phyloP scores from a whole-genome alignment of 805 yeast genomes.

The Naumovozyma castellii region DNA sequence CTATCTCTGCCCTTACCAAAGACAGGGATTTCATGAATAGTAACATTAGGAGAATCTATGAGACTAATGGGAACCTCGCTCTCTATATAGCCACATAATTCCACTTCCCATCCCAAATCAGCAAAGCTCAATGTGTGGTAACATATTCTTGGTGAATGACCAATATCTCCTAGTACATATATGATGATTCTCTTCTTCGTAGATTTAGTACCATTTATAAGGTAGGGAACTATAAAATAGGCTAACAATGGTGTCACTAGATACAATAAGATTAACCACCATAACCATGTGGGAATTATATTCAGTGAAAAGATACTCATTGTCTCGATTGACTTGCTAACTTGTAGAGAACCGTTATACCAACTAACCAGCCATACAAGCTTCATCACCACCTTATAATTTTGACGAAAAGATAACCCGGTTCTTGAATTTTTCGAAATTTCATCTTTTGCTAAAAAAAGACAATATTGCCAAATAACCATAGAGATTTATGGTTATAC shows the following conservation, averaged over 20 bases:
- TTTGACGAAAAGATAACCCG: not conserved
- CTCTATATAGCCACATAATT: conserved; percentile 74
- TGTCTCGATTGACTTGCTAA: not conserved
- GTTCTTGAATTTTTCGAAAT: not conserved
- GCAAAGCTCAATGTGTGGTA: conserved; percentile 80
- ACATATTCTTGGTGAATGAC: conserved; percentile 90
- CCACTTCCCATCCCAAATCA: conserved; percentile 60
- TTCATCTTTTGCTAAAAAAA: too few species aligned
- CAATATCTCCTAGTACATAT: conserved; percentile 84
- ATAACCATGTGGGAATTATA: conserved; percentile 5
- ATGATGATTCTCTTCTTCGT: conserved; percentile 52
- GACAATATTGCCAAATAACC: too few species aligned
- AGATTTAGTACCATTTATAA: conserved; percentile 29
- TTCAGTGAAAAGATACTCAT: not conserved
- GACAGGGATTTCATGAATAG: conserved; percentile 34
- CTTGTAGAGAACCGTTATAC: not conserved
- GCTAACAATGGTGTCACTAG: conserved; percentile 31
- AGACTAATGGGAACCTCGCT: conserved; percentile 44
- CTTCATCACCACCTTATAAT: too few species aligned
- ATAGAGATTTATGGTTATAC: too few species aligned
- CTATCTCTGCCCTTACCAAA: not conserved
- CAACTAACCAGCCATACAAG: too few species aligned
- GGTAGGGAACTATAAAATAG: conserved; percentile 29
- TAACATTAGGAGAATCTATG: conserved; percentile 41
- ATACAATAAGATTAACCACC: conserved; percentile 32